Evolutionary conservation across 164 flowering plant species (phyloP).

Genomic region (Magnolia kwangsiensis): DNA sequence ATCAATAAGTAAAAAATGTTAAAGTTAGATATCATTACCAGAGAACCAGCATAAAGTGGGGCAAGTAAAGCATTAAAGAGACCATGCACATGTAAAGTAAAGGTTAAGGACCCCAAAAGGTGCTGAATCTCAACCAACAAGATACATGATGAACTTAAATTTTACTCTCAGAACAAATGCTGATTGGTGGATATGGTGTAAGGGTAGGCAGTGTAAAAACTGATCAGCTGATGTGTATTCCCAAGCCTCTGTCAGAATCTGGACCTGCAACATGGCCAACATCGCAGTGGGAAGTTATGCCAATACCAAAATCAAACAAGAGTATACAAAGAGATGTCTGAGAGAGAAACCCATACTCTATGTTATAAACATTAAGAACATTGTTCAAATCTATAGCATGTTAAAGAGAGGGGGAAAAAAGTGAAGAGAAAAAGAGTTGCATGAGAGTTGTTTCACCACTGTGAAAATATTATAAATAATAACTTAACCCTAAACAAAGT

Average conservation of each 20-base stretch:
- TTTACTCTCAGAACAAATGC: neutral
- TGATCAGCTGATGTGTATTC: slow-evolving; percentile 77
- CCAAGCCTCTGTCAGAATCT: slow-evolving; percentile 87
- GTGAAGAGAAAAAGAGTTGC: no score
- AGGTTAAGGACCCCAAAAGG: slow-evolving; percentile 51
- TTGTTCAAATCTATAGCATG: neutral
- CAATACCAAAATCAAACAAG: neutral
- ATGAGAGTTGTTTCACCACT: no score
- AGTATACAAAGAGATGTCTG: neutral
- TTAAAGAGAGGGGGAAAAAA: no score
- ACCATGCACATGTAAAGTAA: slow-evolving; percentile 84
- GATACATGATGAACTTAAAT: slow-evolving; percentile 5
- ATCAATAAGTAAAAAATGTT: neutral
- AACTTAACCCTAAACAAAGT: no score
- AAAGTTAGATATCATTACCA: slow-evolving; percentile 37
- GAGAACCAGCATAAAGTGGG: slow-evolving; percentile 91
- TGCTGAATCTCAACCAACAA: slow-evolving; percentile 7
- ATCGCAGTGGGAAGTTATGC: neutral
- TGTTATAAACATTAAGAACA: neutral
- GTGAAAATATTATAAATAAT: no score
- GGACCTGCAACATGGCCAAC: slow-evolving; percentile 56
- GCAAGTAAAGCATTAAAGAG: slow-evolving; percentile 95
- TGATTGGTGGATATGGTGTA: slow-evolving; percentile 86
- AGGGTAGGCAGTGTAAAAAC: slow-evolving; percentile 86
- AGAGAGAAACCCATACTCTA: neutral